Base-by-base conservation (phyloP, 2,329 filamentous ascomycete genomes). In the Hypocreales sp. region DNA sequence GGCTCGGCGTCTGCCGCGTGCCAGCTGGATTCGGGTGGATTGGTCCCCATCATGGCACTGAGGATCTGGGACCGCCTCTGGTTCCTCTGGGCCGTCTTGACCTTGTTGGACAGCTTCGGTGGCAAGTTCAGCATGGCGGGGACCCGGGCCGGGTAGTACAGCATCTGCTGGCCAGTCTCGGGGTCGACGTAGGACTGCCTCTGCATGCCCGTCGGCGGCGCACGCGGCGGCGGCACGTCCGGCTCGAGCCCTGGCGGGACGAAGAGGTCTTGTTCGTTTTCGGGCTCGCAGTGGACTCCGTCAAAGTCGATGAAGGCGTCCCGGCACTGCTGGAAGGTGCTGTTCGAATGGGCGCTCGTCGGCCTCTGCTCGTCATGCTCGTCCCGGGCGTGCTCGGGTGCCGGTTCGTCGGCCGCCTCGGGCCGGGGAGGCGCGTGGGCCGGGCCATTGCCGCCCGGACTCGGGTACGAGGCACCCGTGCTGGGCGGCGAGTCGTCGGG, bases 131-230 rank as follows among this genome's bases (percentile, higher is more conserved):
- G 65, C 75, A 92, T 86, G 35, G 79, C 76, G 4, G 90, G 90
- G 3, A 98, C 90, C 1, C 83, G 86, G 4, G 90, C 90, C 10
- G 90, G 90, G 48, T 98, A 98, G 53, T 78, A 95, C 8, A 93
- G 72, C 81, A 95, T 93, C 40, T 75, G 63, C 38, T 87, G 72
- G 5, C 72, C 77, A 2, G 76, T 76, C 15, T 64, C 59, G 2
- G 71, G 70, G 42, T 75, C 63, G 42, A 70, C 53, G 46, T 73
- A 76, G 1, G 72, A 72, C 34, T 67, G 61, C 8, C 70, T 63
- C 12, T 55, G 51, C 3, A 20, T 51, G 45, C 36, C 48, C 45
- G 12, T 26, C 28, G 9, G 33, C 27, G 10, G 22, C 15, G n/a
- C 35, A 17, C 31, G 47, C 17, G 34, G 47, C 24, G 36, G 46